Conservation (phyloP, 2,329 filamentous ascomycete species). For the Cytospora paraplurivora region DNA sequence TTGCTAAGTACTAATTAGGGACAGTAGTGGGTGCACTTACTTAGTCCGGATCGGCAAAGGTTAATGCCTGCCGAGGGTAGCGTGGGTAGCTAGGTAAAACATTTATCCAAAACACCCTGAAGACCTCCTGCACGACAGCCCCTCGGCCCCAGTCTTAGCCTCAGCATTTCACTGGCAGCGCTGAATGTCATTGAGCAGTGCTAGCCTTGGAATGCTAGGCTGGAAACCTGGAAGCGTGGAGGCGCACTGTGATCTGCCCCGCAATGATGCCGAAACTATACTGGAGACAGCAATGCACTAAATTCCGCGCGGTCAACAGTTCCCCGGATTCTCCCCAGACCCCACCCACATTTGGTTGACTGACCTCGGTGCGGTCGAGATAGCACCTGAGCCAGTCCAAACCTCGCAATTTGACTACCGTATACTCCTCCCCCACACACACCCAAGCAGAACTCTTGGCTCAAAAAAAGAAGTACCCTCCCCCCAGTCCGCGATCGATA, state of each 20-base stretch:
- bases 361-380: not conserved
- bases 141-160: no score
- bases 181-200: no score
- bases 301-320: not conserved
- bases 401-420: not conserved
- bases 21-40: no score
- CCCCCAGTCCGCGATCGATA: not conserved
- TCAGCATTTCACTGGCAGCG: no score
- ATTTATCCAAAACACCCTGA: not conserved
- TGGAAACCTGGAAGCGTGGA: no score
- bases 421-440: not conserved
- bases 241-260: not conserved
- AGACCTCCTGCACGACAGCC: not conserved
- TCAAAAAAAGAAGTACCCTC: no score
- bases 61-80: not conserved
- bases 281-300: no score
- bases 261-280: not conserved
- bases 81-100: not conserved
- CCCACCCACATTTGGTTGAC: not conserved
- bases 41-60: no score
- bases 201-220: no score
- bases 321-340: slow-evolving; percentile 20
- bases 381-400: not conserved
- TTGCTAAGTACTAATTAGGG: no score
- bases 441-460: not conserved